phyloP scores from a whole-genome alignment of 345 rosid genomes.

The Eucalyptus microcorys region DNA sequence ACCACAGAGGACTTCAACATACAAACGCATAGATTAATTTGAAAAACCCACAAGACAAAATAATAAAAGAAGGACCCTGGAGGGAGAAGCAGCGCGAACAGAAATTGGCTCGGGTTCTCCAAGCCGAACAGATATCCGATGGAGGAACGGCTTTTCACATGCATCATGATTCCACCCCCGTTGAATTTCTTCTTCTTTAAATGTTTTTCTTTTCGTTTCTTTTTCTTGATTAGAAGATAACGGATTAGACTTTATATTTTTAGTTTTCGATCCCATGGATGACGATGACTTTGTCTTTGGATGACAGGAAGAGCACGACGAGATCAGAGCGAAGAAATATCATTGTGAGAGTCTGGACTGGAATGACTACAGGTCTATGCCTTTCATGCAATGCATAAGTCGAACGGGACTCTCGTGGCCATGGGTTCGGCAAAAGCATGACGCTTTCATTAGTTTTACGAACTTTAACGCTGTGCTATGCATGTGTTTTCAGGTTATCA shows the following conservation, averaged over 20 bases:
- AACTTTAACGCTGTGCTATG: no score
- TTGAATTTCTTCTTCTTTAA: background rate
- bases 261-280: background rate
- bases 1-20: background rate
- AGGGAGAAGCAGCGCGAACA: conserved; percentile 63
- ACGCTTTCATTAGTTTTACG: background rate
- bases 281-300: background rate
- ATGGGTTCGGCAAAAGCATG: no score
- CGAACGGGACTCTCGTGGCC: no score
- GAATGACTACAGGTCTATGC: no score
- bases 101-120: conserved; percentile 57
- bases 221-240: background rate
- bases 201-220: background rate
- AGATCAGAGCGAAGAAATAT: background rate
- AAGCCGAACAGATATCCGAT: conserved; percentile 61
- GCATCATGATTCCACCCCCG: background rate
- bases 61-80: conserved; percentile 27
- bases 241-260: background rate
- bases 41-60: background rate
- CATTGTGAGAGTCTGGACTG: no score
- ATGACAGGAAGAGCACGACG: background rate
- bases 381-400: no score
- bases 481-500: no score
- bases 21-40: background rate
- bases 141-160: conserved; percentile 15